These are phyloP conservation scores for Cicer judaicum DNA, from an alignment of 306 rosid genomes.

Conservation along the genomic window DNA sequence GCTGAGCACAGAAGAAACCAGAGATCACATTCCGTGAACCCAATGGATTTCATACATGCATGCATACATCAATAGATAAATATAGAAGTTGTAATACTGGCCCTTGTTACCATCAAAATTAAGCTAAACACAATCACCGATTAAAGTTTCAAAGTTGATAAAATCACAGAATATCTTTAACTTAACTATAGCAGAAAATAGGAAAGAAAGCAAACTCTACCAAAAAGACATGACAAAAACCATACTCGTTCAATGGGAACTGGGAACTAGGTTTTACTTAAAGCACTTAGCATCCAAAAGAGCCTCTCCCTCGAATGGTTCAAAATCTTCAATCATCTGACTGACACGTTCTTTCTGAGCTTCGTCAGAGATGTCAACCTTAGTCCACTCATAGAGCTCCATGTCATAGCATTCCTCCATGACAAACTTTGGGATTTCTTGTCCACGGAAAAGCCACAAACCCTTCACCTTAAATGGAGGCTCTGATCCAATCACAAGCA, in stretches of 20 bases:
- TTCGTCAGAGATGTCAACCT: conserved; percentile 75
- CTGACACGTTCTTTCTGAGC: conserved; percentile 80
- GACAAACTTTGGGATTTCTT: conserved; percentile 75
- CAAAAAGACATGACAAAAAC: conserved; percentile 41
- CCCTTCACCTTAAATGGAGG: conserved; percentile 89
- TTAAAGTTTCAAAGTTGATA: conserved; percentile 17
- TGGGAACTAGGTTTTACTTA: conserved; percentile 51
- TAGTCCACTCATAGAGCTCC: conserved; percentile 87
- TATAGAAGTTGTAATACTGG: background rate
- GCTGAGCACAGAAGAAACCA: background rate
- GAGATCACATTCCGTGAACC: background rate
- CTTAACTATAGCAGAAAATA: conserved; percentile 23
- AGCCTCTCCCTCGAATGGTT: conserved; percentile 85
- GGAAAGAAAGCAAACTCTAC: conserved; percentile 30
- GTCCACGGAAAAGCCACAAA: conserved; percentile 95
- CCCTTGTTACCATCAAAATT: conserved; percentile 12
- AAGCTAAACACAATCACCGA: conserved; percentile 35
- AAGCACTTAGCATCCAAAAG: conserved; percentile 91
- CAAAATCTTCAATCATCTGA: conserved; percentile 81
- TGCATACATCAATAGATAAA: background rate
- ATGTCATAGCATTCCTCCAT: conserved; percentile 86
- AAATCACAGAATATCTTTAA: conserved; percentile 21
- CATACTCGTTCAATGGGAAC: conserved; percentile 8
- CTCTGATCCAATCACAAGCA: conserved; percentile 79
- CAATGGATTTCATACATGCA: background rate